Evolutionary conservation across 169 alveolate genomes (phyloP).

Genomic region (Plasmodium vivax): DNA sequence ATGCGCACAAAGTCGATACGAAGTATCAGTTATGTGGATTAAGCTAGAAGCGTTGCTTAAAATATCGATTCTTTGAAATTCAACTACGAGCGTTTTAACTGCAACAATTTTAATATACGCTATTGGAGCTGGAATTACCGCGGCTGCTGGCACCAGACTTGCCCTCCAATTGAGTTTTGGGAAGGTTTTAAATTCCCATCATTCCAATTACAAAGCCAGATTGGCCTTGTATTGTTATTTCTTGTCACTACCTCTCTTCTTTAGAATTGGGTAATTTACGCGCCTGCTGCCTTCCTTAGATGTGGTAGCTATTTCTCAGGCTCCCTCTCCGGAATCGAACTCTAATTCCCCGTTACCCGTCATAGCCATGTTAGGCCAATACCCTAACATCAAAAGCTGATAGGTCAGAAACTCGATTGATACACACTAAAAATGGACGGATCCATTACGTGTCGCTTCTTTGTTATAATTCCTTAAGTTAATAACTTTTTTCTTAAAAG

Average conservation of each 20-base stretch:
- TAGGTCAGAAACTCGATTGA: constrained; percentile 75
- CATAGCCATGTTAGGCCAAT: constrained; percentile 94
- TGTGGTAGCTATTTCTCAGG: constrained; percentile 94
- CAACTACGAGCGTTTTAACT: constrained; percentile 92
- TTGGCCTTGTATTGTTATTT: constrained; percentile 90
- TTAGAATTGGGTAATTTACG: constrained; percentile 95
- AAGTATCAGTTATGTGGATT: background rate
- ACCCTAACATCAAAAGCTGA: constrained; percentile 90
- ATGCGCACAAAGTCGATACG: constrained; percentile 72
- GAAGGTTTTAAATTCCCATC: constrained; percentile 89
- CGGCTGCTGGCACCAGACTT: constrained; percentile 96
- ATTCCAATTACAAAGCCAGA: constrained; percentile 90
- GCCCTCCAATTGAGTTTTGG: constrained; percentile 91
- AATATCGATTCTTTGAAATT: constrained; percentile 55
- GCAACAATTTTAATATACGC: constrained; percentile 94
- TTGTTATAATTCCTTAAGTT: constrained; percentile 72
- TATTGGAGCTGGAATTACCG: constrained; percentile 95
- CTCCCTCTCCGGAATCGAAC: constrained; percentile 97
- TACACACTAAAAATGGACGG: constrained; percentile 38
- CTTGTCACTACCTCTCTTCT: constrained; percentile 96
- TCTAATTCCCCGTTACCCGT: constrained; percentile 96
- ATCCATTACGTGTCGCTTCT: constrained; percentile 73
- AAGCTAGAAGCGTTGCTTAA: background rate
- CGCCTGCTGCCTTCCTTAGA: constrained; percentile 98
- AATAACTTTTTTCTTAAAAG: constrained; percentile 31